Base-by-base conservation (phyloP, 2,329 filamentous ascomycete species). In the Botrytis aclada region DNA sequence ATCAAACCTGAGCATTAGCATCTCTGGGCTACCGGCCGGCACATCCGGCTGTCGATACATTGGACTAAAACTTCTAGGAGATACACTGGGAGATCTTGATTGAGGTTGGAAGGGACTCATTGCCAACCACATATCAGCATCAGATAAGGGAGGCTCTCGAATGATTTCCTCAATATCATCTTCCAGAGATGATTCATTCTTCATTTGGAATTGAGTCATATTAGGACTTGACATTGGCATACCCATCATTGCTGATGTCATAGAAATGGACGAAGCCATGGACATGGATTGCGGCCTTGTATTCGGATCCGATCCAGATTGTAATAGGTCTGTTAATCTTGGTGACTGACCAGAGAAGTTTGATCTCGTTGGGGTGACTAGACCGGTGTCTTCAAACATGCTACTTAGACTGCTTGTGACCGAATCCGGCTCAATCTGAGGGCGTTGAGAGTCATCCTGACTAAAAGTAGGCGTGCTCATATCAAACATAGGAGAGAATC, bases 1-100 rank as follows among this genome's bases (percentile, higher is more conserved):
- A 77, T 92, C 88, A 77, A 91, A 93, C 39, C 89, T 86, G 69
- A 88, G 80, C 69, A 89, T 86, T 34, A 92, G 82, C 83, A 88
- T 88, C 75, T 92, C 90, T 16, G 87, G 85, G 72, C 88, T 89
- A 54, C 83, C 84, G 47, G 83, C 80, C 72, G 83, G 81, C 41
- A 89, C 81, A n/a, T 82, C 81, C 8, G 86, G 86, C 72, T 86
- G 83, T 34, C 80, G 80, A 61, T 84, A 83, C 7, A 87, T 80
- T 41, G 79, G 78, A 45, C 76, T 76, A 62, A 79, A 75, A 8
- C 58, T 72, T 6, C 69, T 75, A 34, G 78, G 76, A 2, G 77
- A 73, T 69, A 73, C 71, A 56, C 66, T 62, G 56, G n/a, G 76
- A 76, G 60, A 69, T 67, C 37, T 76, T 78, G 72, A 74, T 73